Evolutionary conservation across 352 stramenopile species (phyloP).

Genomic region (Pythium myriotylum): DNA sequence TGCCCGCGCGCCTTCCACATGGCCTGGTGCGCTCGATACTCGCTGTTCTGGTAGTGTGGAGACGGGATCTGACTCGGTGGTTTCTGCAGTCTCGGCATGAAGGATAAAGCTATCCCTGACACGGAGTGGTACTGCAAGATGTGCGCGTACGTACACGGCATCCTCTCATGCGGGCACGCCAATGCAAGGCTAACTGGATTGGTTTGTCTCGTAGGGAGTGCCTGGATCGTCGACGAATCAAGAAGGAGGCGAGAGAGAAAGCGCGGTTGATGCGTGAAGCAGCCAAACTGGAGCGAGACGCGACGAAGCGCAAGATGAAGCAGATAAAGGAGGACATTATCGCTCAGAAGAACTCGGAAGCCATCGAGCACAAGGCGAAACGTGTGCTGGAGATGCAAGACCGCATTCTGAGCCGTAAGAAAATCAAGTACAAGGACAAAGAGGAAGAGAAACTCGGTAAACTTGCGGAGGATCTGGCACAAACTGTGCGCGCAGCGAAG

Average conservation of each 20-base stretch:
- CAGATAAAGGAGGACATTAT: conserved; percentile 76
- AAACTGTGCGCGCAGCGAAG: conserved; percentile 74
- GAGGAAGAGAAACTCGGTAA: conserved; percentile 86
- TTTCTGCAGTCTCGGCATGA: conserved; percentile 68
- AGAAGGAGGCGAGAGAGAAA: conserved; percentile 80
- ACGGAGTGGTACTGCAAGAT: conserved; percentile 90
- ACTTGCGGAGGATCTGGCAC: conserved; percentile 76
- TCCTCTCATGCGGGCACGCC: background rate
- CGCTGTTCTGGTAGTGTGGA: background rate
- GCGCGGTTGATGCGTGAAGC: conserved; percentile 77
- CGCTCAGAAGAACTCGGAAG: conserved; percentile 74
- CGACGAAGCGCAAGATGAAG: conserved; percentile 55
- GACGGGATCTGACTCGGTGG: background rate
- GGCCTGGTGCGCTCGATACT: conserved; percentile 51
- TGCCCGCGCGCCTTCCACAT: conserved; percentile 94
- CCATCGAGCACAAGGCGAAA: conserved; percentile 83
- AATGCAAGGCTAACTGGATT: conserved; percentile 1
- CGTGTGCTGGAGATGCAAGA: conserved; percentile 88
- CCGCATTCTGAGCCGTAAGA: conserved; percentile 84
- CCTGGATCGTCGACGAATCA: conserved; percentile 73
- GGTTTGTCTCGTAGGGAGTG: conserved; percentile 47
- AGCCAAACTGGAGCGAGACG: conserved; percentile 81
- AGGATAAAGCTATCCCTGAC: conserved; percentile 72
- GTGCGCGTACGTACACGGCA: conserved; percentile 61
- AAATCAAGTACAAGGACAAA: conserved; percentile 91